phyloP scores from a whole-genome alignment of 2,329 filamentous ascomycete genomes.

The Sclerotinia glacialis region DNA sequence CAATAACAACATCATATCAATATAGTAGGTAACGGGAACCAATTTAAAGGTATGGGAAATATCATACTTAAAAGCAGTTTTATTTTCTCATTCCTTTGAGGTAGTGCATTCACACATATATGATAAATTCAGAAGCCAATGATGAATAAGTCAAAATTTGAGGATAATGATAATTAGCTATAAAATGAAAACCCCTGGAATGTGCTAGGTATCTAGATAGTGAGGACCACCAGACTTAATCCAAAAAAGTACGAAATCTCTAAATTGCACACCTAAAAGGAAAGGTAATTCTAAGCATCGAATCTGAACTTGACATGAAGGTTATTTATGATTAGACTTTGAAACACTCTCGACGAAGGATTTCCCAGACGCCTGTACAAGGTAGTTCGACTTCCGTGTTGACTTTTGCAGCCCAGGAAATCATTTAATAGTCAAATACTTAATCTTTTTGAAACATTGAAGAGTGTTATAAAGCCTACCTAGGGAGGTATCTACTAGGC shows the following conservation, averaged over 20 bases:
- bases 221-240: too few species aligned
- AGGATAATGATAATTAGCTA: not conserved
- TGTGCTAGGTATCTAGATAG: too few species aligned
- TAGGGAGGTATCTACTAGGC: too few species aligned
- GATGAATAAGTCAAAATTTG: not conserved
- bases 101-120: not conserved
- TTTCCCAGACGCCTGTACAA: not conserved
- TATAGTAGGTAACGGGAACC: not conserved
- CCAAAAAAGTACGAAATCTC: not conserved
- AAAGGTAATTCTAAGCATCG: too few species aligned
- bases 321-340: not conserved
- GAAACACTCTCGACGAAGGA: not conserved
- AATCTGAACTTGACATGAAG: not conserved
- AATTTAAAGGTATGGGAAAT: not conserved
- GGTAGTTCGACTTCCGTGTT: not conserved
- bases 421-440: not conserved
- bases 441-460: not conserved
- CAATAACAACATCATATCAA: not conserved
- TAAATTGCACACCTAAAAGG: not conserved
- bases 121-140: too few species aligned
- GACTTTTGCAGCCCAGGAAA: not conserved
- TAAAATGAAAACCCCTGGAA: not conserved
- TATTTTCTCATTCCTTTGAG: not conserved
- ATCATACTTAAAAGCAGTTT: not conserved
- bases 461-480: not conserved